phyloP scores from a whole-genome alignment of 2,329 filamentous ascomycete species.

The Myriosclerotinia scirpicola region DNA sequence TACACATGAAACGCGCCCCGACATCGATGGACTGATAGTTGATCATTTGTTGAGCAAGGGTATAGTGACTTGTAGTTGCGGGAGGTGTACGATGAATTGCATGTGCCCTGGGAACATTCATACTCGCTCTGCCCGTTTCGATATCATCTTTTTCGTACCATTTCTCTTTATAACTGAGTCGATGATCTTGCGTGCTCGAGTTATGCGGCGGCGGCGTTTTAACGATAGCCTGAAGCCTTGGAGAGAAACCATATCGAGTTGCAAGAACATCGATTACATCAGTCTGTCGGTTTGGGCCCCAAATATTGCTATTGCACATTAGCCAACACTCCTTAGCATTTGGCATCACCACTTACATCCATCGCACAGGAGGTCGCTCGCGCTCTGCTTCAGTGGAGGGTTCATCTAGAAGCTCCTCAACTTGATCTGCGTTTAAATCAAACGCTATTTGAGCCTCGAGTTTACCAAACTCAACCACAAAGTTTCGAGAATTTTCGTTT shows the following conservation, averaged over 20 bases:
- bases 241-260: constrained; percentile 65
- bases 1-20: constrained; percentile 63
- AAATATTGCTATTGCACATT: constrained; percentile 58
- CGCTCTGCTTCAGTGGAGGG: constrained; percentile 41
- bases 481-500: constrained; percentile 52
- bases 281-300: constrained; percentile 62
- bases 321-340: constrained; percentile 19
- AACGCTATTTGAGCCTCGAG: constrained; percentile 56
- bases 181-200: constrained; percentile 24
- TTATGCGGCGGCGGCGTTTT: constrained; percentile 51
- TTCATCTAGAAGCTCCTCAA: constrained; percentile 44
- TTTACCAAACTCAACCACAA: constrained; percentile 64
- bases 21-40: constrained; percentile 74
- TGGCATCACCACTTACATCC: constrained; percentile 57
- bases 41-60: constrained; percentile 68
- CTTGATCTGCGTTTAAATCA: constrained; percentile 48
- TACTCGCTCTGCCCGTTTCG: constrained; percentile 29
- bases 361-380: constrained; percentile 53
- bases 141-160: constrained; percentile 33
- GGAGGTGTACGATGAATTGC: not conserved
- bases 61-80: constrained; percentile 42
- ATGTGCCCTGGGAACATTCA: constrained; percentile 20
- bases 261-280: constrained; percentile 56
- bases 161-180: constrained; percentile 24
- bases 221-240: constrained; percentile 64